Base-by-base conservation (phyloP, 306 rosid species). In the cucumber (Cucumis sativus) region DNA sequence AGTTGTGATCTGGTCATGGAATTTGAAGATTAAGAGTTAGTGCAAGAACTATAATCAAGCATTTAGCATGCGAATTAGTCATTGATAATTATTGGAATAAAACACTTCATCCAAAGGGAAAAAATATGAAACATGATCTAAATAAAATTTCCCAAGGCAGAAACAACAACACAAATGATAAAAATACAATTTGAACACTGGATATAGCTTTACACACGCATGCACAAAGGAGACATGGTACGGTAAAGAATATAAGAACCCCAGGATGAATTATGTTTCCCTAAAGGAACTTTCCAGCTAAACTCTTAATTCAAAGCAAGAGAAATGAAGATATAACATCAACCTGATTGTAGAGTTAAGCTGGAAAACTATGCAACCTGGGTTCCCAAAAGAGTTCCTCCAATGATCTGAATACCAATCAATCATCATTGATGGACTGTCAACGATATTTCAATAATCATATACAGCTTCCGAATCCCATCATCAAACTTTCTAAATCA, bases 1-100 rank as follows among this genome's bases (percentile, higher is more conserved):
- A 43, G 61, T 77, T 78, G 93, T 84, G 77, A 96, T 96, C 99
- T 96, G 91, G 55, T 82, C 76, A 82, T 71, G 78, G 83, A 61
- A 83, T 77, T 82, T 71, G 81, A n/a, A 80, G 81, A 75, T 70
- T 6, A 76, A 79, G 41, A 58, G 79, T 83, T 60, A 84, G 76
- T 43, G 45, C 23, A 75, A 69, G 10, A 82, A 63, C 79, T 79
- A 80, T 28, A 57, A 51, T 71, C 55, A 45, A 74, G 77, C 20
- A 84, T 11, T 76, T 77, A 40, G 54, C 55, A 75, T 75, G 52
- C 39, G 39, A 35, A 45, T 47, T 70, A 21, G 21, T 70, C 57
- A 45, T 45, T 47, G 59, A 45, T 69, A 13, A 70, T 23, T 21
- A 47, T 47, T 70, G 39, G 40, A 21, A 6, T 12, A 69, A 69